These are phyloP conservation scores for Paramyrothecium sp. DNA, from an alignment of 2,329 filamentous ascomycete genomes.

Conservation along the genomic window DNA sequence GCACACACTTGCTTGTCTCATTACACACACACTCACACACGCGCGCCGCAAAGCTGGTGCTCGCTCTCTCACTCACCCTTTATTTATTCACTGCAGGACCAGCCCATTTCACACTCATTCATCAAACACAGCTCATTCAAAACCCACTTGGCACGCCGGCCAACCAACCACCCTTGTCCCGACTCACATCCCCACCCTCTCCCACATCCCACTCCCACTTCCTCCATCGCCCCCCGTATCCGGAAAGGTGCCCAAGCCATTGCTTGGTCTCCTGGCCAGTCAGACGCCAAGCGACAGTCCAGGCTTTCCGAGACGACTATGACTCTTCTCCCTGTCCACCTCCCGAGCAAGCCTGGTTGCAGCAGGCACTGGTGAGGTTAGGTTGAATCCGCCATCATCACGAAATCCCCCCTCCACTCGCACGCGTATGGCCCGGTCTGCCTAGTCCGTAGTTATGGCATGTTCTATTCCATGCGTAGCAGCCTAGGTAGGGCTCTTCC, in stretches of 20 bases:
- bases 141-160: background rate
- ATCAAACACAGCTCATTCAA: background rate
- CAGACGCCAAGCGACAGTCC: background rate
- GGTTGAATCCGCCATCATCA: background rate
- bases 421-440: background rate
- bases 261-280: background rate
- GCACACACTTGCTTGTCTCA: background rate
- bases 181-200: background rate
- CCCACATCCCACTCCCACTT: background rate
- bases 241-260: background rate
- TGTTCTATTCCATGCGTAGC: too few relatives aligned
- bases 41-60: too few relatives aligned
- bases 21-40: too few relatives aligned
- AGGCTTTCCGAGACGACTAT: background rate
- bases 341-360: background rate
- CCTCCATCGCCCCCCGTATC: background rate
- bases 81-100: background rate
- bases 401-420: background rate
- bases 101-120: background rate
- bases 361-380: background rate
- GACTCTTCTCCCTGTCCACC: background rate
- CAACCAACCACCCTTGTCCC: background rate
- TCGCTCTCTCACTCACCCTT: too few relatives aligned
- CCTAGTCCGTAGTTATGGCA: background rate
- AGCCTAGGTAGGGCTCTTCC: too few relatives aligned